Conservation (phyloP, 768 basidiomycete genomes). For the Leccinum longicurvipes region DNA sequence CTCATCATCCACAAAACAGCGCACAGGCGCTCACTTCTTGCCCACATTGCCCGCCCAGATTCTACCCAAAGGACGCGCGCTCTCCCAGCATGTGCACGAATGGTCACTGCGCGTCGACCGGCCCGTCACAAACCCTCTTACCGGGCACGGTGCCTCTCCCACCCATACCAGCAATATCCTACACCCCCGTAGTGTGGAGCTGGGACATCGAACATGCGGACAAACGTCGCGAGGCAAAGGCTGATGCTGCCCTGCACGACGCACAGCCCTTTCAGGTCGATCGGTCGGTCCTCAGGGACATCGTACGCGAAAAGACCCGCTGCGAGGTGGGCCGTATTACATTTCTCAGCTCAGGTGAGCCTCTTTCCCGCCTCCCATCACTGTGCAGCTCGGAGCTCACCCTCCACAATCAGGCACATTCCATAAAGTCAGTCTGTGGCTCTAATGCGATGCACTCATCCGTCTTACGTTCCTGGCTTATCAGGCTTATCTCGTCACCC, state of each 20-base stretch:
- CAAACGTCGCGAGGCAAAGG: constrained; percentile 57
- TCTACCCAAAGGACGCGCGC: neutral
- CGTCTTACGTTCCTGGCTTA: constrained; percentile 5
- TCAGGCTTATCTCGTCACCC: constrained; percentile 75
- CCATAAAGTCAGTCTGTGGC: constrained; percentile 57
- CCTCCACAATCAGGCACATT: constrained; percentile 60
- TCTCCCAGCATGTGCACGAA: constrained; percentile 10
- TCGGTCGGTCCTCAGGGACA: constrained; percentile 68
- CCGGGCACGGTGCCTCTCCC: constrained; percentile 26
- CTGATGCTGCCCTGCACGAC: constrained; percentile 60
- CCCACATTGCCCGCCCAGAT: neutral
- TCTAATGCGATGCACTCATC: neutral
- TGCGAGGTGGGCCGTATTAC: constrained; percentile 64
- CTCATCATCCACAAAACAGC: constrained; percentile 3
- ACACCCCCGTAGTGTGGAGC: constrained; percentile 52
- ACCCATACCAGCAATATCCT: constrained; percentile 1
- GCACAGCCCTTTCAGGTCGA: constrained; percentile 73
- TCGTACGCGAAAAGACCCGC: constrained; percentile 68
- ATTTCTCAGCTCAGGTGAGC: constrained; percentile 72
- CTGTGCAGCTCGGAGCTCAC: constrained; percentile 4
- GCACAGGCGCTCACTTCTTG: neutral
- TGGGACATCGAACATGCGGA: constrained; percentile 74
- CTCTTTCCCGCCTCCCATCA: constrained; percentile 10
- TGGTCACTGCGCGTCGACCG: constrained; percentile 1
- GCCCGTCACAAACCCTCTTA: neutral